Conservation (phyloP, 768 basidiomycete species). For the Suillus clintonianus region DNA sequence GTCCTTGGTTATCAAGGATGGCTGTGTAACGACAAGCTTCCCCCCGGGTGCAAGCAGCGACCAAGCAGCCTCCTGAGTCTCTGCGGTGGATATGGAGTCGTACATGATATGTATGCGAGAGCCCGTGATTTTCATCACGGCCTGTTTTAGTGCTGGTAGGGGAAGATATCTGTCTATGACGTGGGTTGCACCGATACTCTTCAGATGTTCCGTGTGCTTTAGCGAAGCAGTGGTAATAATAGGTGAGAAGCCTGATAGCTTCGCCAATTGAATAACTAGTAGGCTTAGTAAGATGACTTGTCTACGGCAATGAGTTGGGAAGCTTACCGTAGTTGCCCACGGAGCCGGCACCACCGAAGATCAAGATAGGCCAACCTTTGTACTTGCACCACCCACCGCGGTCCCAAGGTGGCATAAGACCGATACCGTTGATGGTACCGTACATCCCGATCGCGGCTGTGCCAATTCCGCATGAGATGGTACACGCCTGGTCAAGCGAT, state of each 20-base stretch:
- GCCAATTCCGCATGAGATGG: conserved; percentile 50
- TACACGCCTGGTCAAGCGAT: conserved; percentile 49
- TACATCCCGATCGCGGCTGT: conserved; percentile 55
- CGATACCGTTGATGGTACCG: conserved; percentile 40
- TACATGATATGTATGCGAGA: conserved; percentile 36
- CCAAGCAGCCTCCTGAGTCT: conserved; percentile 41
- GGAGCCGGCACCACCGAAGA: conserved; percentile 50
- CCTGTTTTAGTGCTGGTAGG: conserved; percentile 33
- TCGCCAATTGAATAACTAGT: conserved; percentile 41
- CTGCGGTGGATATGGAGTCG: conserved; percentile 40
- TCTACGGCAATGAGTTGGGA: conserved; percentile 6
- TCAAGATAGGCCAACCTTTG: conserved; percentile 44
- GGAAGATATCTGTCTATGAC: conserved; percentile 33
- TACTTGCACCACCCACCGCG: conserved; percentile 41
- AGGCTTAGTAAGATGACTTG: conserved; percentile 17
- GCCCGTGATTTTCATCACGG: conserved; percentile 37
- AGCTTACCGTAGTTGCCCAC: conserved; percentile 51
- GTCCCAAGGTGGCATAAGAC: conserved; percentile 41
- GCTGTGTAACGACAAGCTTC: conserved; percentile 34
- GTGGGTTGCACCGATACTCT: conserved; percentile 35
- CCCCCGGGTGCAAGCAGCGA: conserved; percentile 40
- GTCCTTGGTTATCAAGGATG: conserved; percentile 31
- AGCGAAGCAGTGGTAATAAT: conserved; percentile 37
- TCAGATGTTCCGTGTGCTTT: conserved; percentile 37
- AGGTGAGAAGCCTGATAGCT: conserved; percentile 41